These are phyloP conservation scores for Grosmannia penicillata DNA, from an alignment of 2,329 filamentous ascomycete species.

Conservation along the genomic window DNA sequence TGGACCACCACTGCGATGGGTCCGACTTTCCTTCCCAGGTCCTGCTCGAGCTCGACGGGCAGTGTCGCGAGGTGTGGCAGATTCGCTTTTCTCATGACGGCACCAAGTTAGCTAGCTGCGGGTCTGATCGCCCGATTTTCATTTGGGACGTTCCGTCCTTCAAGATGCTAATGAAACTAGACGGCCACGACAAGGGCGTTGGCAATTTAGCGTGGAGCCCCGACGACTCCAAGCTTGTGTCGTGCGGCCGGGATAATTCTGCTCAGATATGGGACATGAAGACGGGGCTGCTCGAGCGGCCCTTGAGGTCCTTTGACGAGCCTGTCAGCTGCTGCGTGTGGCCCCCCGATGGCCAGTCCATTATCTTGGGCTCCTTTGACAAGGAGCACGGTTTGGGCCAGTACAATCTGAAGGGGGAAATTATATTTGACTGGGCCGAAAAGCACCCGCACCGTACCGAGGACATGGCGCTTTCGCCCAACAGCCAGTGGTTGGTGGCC, in stretches of 20 bases:
- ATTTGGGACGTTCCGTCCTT: slow-evolving; percentile 72
- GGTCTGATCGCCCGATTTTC: slow-evolving; percentile 57
- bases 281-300: slow-evolving; percentile 48
- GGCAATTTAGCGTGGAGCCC: slow-evolving; percentile 84
- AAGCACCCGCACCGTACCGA: slow-evolving; percentile 68
- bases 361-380: slow-evolving; percentile 69
- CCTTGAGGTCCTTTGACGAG: slow-evolving; percentile 58
- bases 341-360: slow-evolving; percentile 61
- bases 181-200: slow-evolving; percentile 55
- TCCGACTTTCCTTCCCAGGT: slow-evolving; percentile 64
- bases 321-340: slow-evolving; percentile 85
- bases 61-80: slow-evolving; percentile 81
- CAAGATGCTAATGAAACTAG: slow-evolving; percentile 44
- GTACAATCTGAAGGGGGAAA: slow-evolving; percentile 51
- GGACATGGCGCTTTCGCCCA: slow-evolving; percentile 68
- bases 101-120: slow-evolving; percentile 65
- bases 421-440: slow-evolving; percentile 50
- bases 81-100: slow-evolving; percentile 84
- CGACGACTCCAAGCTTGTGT: slow-evolving; percentile 73
- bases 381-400: slow-evolving; percentile 50
- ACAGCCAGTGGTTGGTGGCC: slow-evolving; percentile 67
- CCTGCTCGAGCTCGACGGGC: slow-evolving; percentile 54
- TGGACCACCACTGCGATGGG: slow-evolving; percentile 72
- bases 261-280: slow-evolving; percentile 65
- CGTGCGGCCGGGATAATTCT: slow-evolving; percentile 60